These are phyloP conservation scores for Ulmus americana DNA, from an alignment of 331 rosid genomes.

Conservation along the genomic window DNA sequence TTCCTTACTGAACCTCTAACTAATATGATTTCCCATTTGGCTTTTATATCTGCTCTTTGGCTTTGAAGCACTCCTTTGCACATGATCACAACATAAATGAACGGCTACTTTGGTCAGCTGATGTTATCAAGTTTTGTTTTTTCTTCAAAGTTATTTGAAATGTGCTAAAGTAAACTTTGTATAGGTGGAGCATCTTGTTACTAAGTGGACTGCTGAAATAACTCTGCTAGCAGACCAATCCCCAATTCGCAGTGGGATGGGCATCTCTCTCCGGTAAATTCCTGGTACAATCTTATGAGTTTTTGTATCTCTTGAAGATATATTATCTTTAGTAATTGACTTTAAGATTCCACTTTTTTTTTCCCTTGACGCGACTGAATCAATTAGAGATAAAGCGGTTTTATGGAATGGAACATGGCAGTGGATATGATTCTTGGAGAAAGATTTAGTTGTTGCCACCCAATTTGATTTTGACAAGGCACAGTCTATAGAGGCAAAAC, in stretches of 20 bases:
- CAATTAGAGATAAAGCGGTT: conserved; percentile 80
- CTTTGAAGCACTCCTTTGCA: conserved; percentile 15
- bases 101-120: conserved; percentile 2
- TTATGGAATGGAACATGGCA: conserved; percentile 88
- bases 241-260: conserved; percentile 97
- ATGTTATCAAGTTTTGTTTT: conserved; percentile 1
- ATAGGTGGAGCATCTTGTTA: conserved; percentile 98
- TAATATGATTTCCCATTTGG: no score
- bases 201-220: conserved; percentile 98
- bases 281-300: conserved; percentile 56
- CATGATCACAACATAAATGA: background rate
- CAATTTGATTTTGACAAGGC: conserved; percentile 90
- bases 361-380: conserved; percentile 25
- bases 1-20: no score
- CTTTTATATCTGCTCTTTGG: conserved; percentile 17
- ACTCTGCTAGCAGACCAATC: conserved; percentile 97
- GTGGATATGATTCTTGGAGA: conserved; percentile 94
- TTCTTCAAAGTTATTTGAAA: conserved; percentile 2
- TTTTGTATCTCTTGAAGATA: conserved; percentile 16
- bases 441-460: conserved; percentile 64
- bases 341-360: conserved; percentile 18
- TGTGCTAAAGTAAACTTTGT: conserved; percentile 21
- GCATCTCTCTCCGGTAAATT: conserved; percentile 97
- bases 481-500: conserved; percentile 77
- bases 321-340: conserved; percentile 1